Base-by-base conservation (phyloP, 805 yeast species). In the Kurtzmaniella cleridarum region DNA sequence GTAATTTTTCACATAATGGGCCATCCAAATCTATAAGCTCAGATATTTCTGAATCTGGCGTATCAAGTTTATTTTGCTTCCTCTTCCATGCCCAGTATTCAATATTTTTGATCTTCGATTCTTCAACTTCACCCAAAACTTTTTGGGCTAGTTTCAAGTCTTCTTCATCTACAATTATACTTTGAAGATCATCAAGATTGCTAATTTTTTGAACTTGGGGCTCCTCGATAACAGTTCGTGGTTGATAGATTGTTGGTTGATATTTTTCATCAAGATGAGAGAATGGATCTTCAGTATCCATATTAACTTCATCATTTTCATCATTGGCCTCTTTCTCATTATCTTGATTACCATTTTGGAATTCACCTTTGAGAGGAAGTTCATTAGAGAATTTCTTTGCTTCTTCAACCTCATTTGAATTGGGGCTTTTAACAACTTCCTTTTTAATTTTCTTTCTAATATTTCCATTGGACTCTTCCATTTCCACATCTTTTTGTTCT, bases 71-170 rank as follows among this genome's bases (percentile, higher is more conserved):
- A 1, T 49, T 38, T 30, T 69, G 66, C 39, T 59, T 68, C 34
- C 69, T 72, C 42, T 71, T 78, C 87, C 88, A 84, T 1, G 83
- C 75, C 88, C 88, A 81, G 45, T 74, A 80, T 8, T 69, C 69
- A 3, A 73, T 51, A 49, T 73, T 69, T 14, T 53, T 59, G 17
- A 60, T 56, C 5, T 51, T 55, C 4, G 51, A 43, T 24, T 44
- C 47, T 2, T 51, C 36, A 24, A 45, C 40, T 3, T 50, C 51
- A 3, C 43, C 38, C 9, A 81, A 56, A 0, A 77, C 64, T 39
- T 70, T 66, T 39, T 67, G 66, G 15, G 85, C 69, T 13, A 83
- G 53, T 28, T 53, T 55, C 35, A 79, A 61, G 57, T 89, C 97
- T 55, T 90, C 96, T 1, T 76, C 78, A 52, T 89, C 96, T 48